phyloP scores from a whole-genome alignment of 2,329 filamentous ascomycete species.

The Beauveria sp. region DNA sequence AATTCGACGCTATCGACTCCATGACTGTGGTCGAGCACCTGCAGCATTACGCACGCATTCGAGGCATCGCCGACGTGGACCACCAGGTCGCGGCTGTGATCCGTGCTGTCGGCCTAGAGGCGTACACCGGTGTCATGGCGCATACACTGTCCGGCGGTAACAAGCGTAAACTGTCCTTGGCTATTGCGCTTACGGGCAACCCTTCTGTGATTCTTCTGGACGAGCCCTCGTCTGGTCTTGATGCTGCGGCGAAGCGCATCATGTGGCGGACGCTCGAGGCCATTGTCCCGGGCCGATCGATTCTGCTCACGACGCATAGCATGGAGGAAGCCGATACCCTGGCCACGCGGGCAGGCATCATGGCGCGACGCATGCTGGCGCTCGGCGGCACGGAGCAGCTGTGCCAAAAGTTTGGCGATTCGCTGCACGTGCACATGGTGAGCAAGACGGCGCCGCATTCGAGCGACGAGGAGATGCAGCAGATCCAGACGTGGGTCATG shows the following conservation, averaged over 20 bases:
- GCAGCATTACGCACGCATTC: conserved; percentile 62
- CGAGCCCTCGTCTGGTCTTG: conserved; percentile 66
- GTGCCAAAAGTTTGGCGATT: conserved; percentile 62
- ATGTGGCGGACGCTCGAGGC: conserved; percentile 67
- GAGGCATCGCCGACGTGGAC: conserved; percentile 50
- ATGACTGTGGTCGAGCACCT: conserved; percentile 70
- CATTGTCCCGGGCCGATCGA: conserved; percentile 56
- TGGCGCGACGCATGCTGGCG: conserved; percentile 73
- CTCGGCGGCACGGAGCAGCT: conserved; percentile 63
- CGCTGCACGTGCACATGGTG: conserved; percentile 70
- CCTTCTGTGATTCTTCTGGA: conserved; percentile 67
- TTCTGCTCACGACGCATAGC: conserved; percentile 68
- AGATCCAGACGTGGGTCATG: conserved; percentile 56
- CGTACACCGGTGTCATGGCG: conserved; percentile 56
- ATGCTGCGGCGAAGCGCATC: conserved; percentile 63
- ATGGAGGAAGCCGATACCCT: conserved; percentile 79
- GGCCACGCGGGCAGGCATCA: conserved; percentile 58
- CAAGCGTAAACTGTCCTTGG: conserved; percentile 66
- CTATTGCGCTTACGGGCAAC: conserved; percentile 69
- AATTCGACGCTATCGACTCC: conserved; percentile 65
- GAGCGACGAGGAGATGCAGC: conserved; percentile 53
- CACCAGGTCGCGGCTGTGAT: conserved; percentile 59
- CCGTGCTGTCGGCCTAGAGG: conserved; percentile 55
- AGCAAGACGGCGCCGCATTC: conserved; percentile 64
- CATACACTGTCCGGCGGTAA: conserved; percentile 67